Base-by-base conservation (phyloP, 306 rosid genomes). In the Crataegus laevigata region DNA sequence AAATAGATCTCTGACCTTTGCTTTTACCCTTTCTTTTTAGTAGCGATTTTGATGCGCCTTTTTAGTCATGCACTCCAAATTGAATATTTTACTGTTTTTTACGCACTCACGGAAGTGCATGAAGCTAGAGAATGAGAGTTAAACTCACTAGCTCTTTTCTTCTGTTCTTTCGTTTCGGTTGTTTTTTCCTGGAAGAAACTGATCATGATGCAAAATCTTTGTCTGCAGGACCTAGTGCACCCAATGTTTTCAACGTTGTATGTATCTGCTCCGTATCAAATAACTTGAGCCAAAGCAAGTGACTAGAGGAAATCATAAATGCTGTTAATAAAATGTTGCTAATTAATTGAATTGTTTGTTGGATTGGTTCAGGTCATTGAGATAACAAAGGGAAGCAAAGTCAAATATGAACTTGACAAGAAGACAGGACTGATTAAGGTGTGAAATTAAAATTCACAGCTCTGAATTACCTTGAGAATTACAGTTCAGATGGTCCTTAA, bases 341-440 rank as follows among this genome's bases (percentile, higher is more conserved):
- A n/a, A n/a, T 57, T 57, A 22, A 72, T 73, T 85, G 81, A 84
- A 72, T 52, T 77, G 57, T 73, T 74, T 61, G 50, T 72, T 82
- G 72, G 62, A 81, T 63, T 81, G 68, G 18, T 75, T 52, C 81
- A 94, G 98, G 98, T 91, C 77, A 96, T 94, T 78, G 98, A 94
- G 86, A 94, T 94, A 79, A 75, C 92, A 17, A 94, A 91, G 80
- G 98, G 98, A 86, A 94, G 98, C 82, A 94, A 94, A 80, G 98
- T 94, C 77, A 94, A 94, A 73, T 94, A 91, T 42, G 98, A 94
- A 82, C 98, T 94, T 72, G 98, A 90, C 89, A 94, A 94, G 81
- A 94, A 91, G 83, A 94, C 97, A 11, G 98, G 98, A 78, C 60
- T 94, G 21, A 94, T 94, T 71, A 94, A 94, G 96, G 97, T 94